Base-by-base conservation (phyloP, 2,329 filamentous ascomycete genomes). In the Pseudocercospora fuligena region DNA sequence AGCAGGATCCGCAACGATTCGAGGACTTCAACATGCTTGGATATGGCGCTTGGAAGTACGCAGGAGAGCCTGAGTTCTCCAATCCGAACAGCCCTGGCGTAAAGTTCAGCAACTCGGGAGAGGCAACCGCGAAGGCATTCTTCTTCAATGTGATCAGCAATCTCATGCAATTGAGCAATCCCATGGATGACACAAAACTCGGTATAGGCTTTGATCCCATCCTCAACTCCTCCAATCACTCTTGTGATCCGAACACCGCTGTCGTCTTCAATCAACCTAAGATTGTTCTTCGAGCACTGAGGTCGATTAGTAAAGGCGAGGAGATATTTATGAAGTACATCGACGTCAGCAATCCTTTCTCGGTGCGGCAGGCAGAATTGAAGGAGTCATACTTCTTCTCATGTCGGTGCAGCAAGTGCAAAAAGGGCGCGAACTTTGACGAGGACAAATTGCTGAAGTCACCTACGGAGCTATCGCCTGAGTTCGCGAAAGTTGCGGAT, bases 311-410 rank as follows among this genome's bases (percentile, higher is more conserved):
- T 19, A 80, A 82, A 65, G 83, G 82, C 67, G 84, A 87, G 31
- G 87, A 90, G 73, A 80, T 90, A 31, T 86, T 83, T 70, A 86
- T 89, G 66, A 86, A 87, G 2, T 90, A 90, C 73, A 81, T 88
- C 67, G 88, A 90, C 71, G 80, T 80, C 40, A 87, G 84, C 0
- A 82, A 84, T 46, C 83, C 86, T 0, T 82, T 80, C 27, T 70
- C 78, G 8, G 78, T 80, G n/a, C 84, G 88, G 2, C 85, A 84
- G 68, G 76, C 76, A 2, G 84, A 88, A 70, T 81, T 90, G 1
- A 76, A 77, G 56, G 77, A 81, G 25, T 81, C 84, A 29, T 90
- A 88, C 78, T 87, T 84, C 74, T 90, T 90, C 76, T 78, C 76
- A 14, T 90, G 88, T 76, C 73, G 73, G 47, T 90, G 88, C 72